A percentile compares a stretch with the other conserved stretches of the same genome.
Conservation (phyloP, 1,284 basidiomycete species). For the Cutaneotrichosporon dermatis region DNA sequence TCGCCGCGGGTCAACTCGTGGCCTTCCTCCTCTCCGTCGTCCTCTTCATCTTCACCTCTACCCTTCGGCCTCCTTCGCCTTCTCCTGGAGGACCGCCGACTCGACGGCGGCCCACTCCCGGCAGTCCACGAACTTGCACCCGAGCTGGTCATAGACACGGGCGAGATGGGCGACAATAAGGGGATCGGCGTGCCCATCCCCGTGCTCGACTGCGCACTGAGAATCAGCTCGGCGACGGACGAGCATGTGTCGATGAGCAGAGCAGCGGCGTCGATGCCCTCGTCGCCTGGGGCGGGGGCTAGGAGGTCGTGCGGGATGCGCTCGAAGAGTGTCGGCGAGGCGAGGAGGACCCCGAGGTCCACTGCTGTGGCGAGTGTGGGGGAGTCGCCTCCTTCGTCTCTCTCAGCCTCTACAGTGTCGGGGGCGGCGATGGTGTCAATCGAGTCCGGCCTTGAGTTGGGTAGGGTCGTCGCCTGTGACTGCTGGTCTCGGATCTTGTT, state of each 20-base stretch:
- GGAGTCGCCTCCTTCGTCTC: too few species aligned
- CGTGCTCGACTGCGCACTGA: conserved; percentile 10
- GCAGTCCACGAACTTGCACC: conserved; percentile 20
- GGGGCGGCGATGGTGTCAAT: too few species aligned
- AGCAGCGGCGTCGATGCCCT: background rate
- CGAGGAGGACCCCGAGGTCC: background rate
- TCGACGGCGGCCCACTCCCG: too few species aligned
- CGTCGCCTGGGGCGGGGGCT: background rate
- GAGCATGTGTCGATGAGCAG: background rate
- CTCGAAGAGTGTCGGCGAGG: background rate
- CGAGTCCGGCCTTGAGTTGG: too few species aligned
- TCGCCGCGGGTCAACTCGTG: too few species aligned
- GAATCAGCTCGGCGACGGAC: background rate
- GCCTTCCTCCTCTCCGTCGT: conserved; percentile 17
- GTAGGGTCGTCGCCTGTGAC: too few species aligned
- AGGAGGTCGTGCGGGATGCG: conserved; percentile 2
- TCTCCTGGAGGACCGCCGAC: too few species aligned
- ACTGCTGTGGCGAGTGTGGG: background rate
- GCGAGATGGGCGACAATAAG: background rate
- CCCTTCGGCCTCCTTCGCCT: too few species aligned
- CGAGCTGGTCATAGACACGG: conserved; percentile 13
- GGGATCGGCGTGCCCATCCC: background rate
- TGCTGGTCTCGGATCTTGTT: too few species aligned
- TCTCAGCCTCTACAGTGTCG: too few species aligned
- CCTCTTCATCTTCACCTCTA: conserved; percentile 11